Conservation (phyloP, 495 filamentous ascomycete genomes). For the Penicillium lagena region DNA sequence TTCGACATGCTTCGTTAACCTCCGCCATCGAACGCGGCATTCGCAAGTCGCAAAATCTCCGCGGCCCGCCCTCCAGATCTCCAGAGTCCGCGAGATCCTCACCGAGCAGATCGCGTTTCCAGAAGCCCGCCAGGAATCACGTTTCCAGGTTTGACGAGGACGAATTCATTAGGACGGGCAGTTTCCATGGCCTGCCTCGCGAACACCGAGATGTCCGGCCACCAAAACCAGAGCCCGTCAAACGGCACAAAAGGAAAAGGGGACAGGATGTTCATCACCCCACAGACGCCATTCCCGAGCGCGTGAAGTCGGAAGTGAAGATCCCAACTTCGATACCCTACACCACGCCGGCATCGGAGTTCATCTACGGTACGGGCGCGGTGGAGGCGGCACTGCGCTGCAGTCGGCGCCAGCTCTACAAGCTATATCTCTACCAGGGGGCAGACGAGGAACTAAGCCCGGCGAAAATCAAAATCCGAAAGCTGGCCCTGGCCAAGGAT, state of each 20-base stretch:
- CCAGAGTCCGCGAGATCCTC: neutral
- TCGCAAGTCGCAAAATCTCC: conserved; percentile 25
- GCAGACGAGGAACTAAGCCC: conserved; percentile 33
- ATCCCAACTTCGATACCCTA: conserved; percentile 62
- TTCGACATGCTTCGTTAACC: conserved; percentile 46
- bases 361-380: conserved; percentile 76
- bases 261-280: conserved; percentile 10
- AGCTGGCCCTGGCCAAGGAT: conserved; percentile 50
- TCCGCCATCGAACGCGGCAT: conserved; percentile 50
- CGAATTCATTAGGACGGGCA: conserved; percentile 29
- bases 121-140: neutral
- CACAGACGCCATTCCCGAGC: conserved; percentile 29
- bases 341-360: conserved; percentile 81
- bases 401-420: conserved; percentile 67
- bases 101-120: neutral
- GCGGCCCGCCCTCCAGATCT: neutral
- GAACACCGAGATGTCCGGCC: conserved; percentile 13
- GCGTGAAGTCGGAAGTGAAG: conserved; percentile 31
- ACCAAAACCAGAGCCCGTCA: conserved; percentile 1
- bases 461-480: conserved; percentile 41
- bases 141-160: conserved; percentile 21
- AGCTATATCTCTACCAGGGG: conserved; percentile 65
- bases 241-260: neutral
- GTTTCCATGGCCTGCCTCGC: conserved; percentile 21
- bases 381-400: conserved; percentile 76